These are phyloP conservation scores for Ambrosia artemisiifolia DNA, from an alignment of 129 eudicot species.

Conservation along the genomic window DNA sequence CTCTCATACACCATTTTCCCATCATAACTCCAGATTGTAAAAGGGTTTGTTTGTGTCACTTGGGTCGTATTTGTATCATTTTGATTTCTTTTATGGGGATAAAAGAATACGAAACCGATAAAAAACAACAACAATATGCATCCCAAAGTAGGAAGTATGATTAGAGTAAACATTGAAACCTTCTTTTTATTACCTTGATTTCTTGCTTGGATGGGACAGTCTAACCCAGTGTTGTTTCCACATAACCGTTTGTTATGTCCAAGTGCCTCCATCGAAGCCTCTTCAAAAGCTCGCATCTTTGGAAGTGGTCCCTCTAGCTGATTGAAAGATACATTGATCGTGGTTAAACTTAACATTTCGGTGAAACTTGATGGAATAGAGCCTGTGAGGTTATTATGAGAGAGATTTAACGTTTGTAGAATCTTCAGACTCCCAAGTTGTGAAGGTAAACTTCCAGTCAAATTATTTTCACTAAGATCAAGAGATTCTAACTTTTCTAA, in stretches of 20 bases:
- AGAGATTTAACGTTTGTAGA: constrained; percentile 31
- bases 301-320: constrained; percentile 38
- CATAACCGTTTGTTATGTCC: constrained; percentile 35
- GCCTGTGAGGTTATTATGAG: constrained; percentile 40
- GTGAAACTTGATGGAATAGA: constrained; percentile 26
- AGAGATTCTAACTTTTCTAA: constrained; percentile 14
- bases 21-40: constrained; percentile 1
- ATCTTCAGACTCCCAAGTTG: constrained; percentile 19
- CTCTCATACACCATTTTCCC: neutral
- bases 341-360: constrained; percentile 22
- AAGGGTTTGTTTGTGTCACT: neutral
- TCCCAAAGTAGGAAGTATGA: constrained; percentile 15
- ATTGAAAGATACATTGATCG: constrained; percentile 31
- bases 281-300: constrained; percentile 19
- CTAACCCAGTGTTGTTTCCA: constrained; percentile 38
- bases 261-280: constrained; percentile 28
- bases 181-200: neutral
- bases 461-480: constrained; percentile 38
- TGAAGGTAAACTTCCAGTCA: constrained; percentile 29
- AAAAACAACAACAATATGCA: neutral
- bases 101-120: neutral
- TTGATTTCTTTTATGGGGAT: constrained; percentile 1
- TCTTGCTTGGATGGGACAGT: constrained; percentile 14
- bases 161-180: neutral
- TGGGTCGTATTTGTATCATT: neutral